These are phyloP conservation scores for Ilyonectria mors-panacis DNA, from an alignment of 2,329 filamentous ascomycete genomes.

Conservation along the genomic window DNA sequence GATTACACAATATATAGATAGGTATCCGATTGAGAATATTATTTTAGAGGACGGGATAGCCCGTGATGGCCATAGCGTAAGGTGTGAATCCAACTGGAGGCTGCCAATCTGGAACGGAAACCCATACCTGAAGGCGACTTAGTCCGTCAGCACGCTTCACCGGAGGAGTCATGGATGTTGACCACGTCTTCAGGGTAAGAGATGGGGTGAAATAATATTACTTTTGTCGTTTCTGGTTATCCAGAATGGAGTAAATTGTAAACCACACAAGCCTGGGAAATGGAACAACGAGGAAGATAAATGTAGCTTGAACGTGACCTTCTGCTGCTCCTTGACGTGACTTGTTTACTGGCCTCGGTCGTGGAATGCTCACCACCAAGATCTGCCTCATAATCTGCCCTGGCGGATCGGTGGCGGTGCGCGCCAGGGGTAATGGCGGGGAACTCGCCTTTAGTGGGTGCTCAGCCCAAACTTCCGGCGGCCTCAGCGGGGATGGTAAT, in stretches of 20 bases:
- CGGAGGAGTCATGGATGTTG: not conserved
- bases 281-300: not conserved
- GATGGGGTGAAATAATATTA: not conserved
- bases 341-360: not conserved
- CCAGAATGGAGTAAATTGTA: not conserved
- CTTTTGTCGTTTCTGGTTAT: not conserved
- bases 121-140: not conserved
- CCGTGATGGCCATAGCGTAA: not conserved
- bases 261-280: not conserved
- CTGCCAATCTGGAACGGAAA: not conserved
- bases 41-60: not conserved
- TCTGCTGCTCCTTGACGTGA: not conserved
- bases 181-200: not conserved
- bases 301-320: not conserved
- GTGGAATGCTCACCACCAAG: not conserved
- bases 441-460: not conserved
- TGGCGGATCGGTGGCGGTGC: conserved; percentile 19
- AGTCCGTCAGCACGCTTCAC: not conserved
- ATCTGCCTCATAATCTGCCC: conserved; percentile 24
- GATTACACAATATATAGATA: no score
- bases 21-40: no score
- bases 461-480: not conserved
- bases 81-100: not conserved
- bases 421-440: conserved; percentile 9
- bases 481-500: conserved; percentile 1